Base-by-base conservation (phyloP, 768 basidiomycete genomes). In the Hericium rajendrae region DNA sequence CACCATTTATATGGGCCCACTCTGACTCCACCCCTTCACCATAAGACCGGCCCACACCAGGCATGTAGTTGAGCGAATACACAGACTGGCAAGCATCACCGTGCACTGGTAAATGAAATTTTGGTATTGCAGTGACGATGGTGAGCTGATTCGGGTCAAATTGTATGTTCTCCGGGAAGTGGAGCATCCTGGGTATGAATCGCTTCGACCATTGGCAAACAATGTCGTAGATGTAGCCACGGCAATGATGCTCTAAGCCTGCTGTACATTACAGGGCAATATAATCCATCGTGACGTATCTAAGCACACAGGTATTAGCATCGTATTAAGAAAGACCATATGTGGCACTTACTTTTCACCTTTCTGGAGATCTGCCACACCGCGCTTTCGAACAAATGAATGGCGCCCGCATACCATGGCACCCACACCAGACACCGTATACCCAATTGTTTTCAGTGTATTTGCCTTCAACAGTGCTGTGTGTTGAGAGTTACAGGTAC, bases 101-200 rank as follows among this genome's bases (percentile, higher is more conserved):
- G 48, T 74, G 73, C 22, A 63, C 67, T 2, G 55, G 58, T 20
- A 70, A 55, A 55, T 74, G 73, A 3, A 71, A 63, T 56, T 73
- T 73, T 0, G 69, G 72, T 22, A 74, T 58, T 3, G 54, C 53
- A 22, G 28, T 64, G 8, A 55, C 22, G 38, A 67, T 15, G 3
- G 37, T 1, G 11, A 60, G 48, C 22, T 18, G 12, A 2, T 38
- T 24, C n/a, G 11, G 38, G n/a, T 57, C 41, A 22, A 60, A 46
- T 13, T 41, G 56, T 28, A 62, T 38, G 10, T 16, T 15, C 8
- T n/a, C 49, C 1, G 52, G 52, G 18, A 51, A 57, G 9, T 53
- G 54, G 49, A 57, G 10, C 39, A 70, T 58, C 9, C 68, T 63
- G 11, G 26, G 39, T 32, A 28, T 37, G 2, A 73, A 56, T 12